Percentiles rank a stretch among this genome's conserved stretches.
These are phyloP conservation scores for Fusarium buharicum DNA, from an alignment of 2,329 filamentous ascomycete genomes.

Conservation along the genomic window DNA sequence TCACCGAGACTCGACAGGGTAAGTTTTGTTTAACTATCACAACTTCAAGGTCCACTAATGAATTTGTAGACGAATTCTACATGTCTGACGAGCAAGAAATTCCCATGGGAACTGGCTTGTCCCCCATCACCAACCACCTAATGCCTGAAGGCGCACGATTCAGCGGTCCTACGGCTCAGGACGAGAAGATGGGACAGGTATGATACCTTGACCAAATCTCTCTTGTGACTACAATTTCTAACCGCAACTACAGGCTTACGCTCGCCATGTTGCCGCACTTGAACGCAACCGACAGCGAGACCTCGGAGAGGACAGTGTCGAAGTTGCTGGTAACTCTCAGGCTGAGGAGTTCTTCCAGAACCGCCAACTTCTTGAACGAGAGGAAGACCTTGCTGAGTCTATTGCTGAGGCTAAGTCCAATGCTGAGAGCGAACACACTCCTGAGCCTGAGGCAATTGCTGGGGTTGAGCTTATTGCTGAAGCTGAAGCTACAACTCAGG, in stretches of 20 bases:
- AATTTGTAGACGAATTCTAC: conserved; percentile 13
- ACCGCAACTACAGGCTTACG: conserved; percentile 7
- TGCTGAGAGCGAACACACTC: no score
- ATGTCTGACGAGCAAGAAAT: conserved; percentile 55
- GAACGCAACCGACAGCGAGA: not conserved
- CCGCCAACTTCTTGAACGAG: not conserved
- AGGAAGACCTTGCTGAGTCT: not conserved
- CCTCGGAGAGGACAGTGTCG: not conserved
- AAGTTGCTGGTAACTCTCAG: not conserved
- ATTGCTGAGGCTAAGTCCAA: no score
- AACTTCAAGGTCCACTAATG: not conserved
- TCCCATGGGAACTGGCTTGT: conserved; percentile 51
- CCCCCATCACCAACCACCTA: conserved; percentile 51
- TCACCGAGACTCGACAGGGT: not conserved
- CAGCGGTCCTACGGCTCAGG: not conserved
- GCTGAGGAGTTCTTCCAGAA: not conserved
- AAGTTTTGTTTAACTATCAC: not conserved
- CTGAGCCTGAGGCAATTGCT: no score
- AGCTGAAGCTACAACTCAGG: not conserved
- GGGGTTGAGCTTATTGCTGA: no score
- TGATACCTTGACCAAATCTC: not conserved
- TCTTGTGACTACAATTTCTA: not conserved
- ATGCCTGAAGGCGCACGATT: conserved; percentile 50
- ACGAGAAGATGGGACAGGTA: not conserved
- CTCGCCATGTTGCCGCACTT: not conserved